These are phyloP conservation scores for Dimargaris cristalligena DNA, from an alignment of 192 early-diverging fungal genomes.

Conservation along the genomic window DNA sequence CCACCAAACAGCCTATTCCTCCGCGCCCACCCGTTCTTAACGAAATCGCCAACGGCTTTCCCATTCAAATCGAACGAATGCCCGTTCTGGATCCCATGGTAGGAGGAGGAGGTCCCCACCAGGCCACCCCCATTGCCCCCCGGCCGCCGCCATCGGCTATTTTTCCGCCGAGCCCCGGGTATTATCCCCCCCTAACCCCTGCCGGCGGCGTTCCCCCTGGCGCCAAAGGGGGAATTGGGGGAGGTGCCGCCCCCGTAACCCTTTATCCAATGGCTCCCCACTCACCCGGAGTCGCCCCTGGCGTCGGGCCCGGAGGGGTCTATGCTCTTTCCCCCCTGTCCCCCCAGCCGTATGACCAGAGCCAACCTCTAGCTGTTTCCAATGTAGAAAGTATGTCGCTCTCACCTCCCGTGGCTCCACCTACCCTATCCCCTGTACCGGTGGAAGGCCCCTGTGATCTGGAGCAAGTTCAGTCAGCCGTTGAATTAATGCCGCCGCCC, in stretches of 20 bases:
- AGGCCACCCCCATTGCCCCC: too few species aligned
- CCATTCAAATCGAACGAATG: too few species aligned
- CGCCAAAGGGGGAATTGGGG: too few species aligned
- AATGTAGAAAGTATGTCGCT: too few species aligned
- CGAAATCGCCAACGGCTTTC: neutral
- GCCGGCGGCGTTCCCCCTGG: neutral
- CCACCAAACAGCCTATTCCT: neutral
- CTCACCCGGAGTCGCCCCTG: neutral
- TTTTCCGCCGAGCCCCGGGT: neutral
- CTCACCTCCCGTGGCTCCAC: too few species aligned
- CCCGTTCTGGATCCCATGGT: too few species aligned
- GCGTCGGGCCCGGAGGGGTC: neutral
- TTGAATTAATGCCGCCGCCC: neutral
- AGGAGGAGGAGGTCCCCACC: too few species aligned
- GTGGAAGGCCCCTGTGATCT: too few species aligned
- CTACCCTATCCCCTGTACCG: too few species aligned
- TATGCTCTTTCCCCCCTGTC: constrained; percentile 1
- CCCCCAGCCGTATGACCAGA: neutral
- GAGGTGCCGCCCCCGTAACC: too few species aligned
- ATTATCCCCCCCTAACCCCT: neutral
- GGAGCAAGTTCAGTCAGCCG: too few species aligned
- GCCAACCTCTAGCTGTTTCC: too few species aligned
- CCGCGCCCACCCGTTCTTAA: neutral
- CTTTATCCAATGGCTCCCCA: neutral
- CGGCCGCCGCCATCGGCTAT: neutral